A percentile compares a stretch with the other conserved stretches of the same genome.
Evolutionary conservation across 2,329 filamentous ascomycete genomes (phyloP).

Genomic region (Gaeumannomyces tritici): DNA sequence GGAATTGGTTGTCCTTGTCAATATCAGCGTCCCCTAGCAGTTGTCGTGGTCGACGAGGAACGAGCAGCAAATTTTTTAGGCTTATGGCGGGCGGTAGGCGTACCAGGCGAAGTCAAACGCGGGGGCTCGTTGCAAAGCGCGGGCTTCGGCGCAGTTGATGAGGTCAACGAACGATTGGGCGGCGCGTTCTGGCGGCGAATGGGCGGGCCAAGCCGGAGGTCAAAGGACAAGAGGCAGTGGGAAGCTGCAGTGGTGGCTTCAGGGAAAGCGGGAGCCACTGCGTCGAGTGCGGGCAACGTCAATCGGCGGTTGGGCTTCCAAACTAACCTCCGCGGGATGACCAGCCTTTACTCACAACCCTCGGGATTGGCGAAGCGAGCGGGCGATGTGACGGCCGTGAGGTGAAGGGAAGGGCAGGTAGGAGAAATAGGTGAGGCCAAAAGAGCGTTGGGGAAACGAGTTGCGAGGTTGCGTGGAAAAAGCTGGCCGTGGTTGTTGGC

Average conservation of each 20-base stretch:
- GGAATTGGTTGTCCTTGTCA: neutral
- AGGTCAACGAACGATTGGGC: neutral
- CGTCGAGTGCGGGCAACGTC: neutral
- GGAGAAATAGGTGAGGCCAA: neutral
- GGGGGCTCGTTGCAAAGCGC: too few relatives aligned
- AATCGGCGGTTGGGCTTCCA: neutral
- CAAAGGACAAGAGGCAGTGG: neutral
- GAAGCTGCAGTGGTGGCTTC: neutral
- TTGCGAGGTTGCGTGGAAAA: neutral
- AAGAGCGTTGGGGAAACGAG: conserved; percentile 1
- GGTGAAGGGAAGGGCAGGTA: neutral
- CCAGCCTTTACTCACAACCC: neutral
- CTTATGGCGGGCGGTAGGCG: too few relatives aligned
- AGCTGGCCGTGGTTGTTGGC: neutral
- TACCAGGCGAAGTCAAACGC: neutral
- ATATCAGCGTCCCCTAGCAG: neutral
- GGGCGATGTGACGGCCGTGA: neutral
- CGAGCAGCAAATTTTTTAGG: neutral
- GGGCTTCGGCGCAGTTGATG: neutral
- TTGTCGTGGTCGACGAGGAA: neutral
- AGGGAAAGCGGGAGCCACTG: neutral
- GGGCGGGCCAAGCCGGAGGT: neutral
- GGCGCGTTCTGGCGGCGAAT: neutral
- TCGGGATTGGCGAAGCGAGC: neutral
- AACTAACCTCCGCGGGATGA: neutral